These are phyloP conservation scores for Termitomyces sp. DNA, from an alignment of 768 basidiomycete genomes.

Conservation along the genomic window DNA sequence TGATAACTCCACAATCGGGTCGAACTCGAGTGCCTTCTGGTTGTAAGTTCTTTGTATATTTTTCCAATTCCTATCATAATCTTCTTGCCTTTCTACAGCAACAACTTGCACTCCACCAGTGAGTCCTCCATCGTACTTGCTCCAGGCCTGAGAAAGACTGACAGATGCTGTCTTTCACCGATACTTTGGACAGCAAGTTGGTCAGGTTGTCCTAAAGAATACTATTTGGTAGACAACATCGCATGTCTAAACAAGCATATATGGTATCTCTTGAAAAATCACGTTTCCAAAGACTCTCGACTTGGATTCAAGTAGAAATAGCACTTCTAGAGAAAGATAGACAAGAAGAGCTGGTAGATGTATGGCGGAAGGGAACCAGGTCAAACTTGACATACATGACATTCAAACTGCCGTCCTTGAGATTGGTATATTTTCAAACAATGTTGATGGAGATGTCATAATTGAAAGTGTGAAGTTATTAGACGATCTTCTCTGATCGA, in stretches of 20 bases:
- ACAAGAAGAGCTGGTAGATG: too few species aligned
- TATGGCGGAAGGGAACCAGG: too few species aligned
- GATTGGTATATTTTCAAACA: slow-evolving; percentile 37
- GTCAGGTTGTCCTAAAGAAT: slow-evolving; percentile 18
- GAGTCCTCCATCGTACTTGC: slow-evolving; percentile 14
- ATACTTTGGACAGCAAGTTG: slow-evolving; percentile 29
- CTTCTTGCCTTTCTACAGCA: slow-evolving; percentile 25
- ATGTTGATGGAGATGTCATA: slow-evolving; percentile 30
- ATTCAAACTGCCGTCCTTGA: slow-evolving; percentile 33
- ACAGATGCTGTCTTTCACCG: slow-evolving; percentile 26
- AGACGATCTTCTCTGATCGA: slow-evolving; percentile 31
- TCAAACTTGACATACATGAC: too few species aligned
- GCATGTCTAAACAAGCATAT: background rate
- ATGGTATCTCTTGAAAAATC: too few species aligned
- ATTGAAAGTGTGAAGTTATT: slow-evolving; percentile 34
- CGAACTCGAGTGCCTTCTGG: slow-evolving; percentile 46
- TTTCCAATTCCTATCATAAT: background rate
- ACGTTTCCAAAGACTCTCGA: too few species aligned
- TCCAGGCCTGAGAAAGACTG: background rate
- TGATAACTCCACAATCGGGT: slow-evolving; percentile 46
- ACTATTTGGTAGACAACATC: slow-evolving; percentile 21
- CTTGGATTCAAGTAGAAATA: too few species aligned
- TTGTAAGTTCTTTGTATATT: slow-evolving; percentile 31
- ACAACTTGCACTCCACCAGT: slow-evolving; percentile 54
- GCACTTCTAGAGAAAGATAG: too few species aligned